These are phyloP conservation scores for Yarrowia divulgata DNA, from an alignment of 805 yeast genomes.

Conservation along the genomic window DNA sequence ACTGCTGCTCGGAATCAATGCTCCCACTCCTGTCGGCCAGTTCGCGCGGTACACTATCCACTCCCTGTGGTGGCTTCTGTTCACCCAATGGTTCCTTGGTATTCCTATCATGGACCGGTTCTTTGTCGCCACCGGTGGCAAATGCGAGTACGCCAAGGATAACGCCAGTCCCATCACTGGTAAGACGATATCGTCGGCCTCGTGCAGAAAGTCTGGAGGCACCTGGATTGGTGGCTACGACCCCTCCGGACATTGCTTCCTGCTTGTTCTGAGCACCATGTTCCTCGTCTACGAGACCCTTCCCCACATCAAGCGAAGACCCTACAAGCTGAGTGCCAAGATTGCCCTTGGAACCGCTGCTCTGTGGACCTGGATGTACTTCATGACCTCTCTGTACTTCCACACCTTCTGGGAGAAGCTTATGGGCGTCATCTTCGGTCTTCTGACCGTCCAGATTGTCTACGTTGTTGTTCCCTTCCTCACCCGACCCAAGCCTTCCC, in stretches of 20 bases:
- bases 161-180: conserved; percentile 12
- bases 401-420: conserved; percentile 81
- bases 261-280: conserved; percentile 70
- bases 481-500: conserved; percentile 17
- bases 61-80: conserved; percentile 83
- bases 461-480: conserved; percentile 50
- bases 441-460: conserved; percentile 57
- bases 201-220: conserved; percentile 68
- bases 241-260: conserved; percentile 92
- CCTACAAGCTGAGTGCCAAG: conserved; percentile 43
- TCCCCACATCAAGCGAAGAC: conserved; percentile 47
- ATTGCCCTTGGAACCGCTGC: conserved; percentile 51
- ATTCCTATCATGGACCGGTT: conserved; percentile 88
- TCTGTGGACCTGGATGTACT: conserved; percentile 86
- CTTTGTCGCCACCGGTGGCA: conserved; percentile 83
- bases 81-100: conserved; percentile 88
- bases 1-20: conserved; percentile 25
- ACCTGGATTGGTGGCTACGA: conserved; percentile 89
- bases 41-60: conserved; percentile 57
- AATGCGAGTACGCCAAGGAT: conserved; percentile 55
- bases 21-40: conserved; percentile 38
- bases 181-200: conserved; percentile 48
- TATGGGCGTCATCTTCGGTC: conserved; percentile 72
- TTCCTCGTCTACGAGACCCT: conserved; percentile 70
- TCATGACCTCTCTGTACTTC: conserved; percentile 83